phyloP scores from a whole-genome alignment of 2,329 filamentous ascomycete genomes.

The Cladorrhinum sp. region DNA sequence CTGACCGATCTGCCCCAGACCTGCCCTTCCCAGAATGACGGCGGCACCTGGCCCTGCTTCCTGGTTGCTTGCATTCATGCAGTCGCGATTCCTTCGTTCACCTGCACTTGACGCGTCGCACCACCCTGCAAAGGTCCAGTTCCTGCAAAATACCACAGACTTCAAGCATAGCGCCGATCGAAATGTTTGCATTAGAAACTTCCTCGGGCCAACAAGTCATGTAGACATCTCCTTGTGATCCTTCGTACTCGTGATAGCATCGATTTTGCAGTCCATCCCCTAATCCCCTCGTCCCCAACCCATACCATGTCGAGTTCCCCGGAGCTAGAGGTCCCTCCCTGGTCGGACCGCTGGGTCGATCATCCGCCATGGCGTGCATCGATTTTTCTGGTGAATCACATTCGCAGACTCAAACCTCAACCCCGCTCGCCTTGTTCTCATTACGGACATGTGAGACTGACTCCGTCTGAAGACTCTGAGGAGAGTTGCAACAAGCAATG shows the following conservation, averaged over 20 bases:
- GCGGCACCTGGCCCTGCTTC: background rate
- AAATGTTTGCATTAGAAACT: background rate
- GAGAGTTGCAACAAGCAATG: slow-evolving; percentile 17
- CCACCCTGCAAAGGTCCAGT: background rate
- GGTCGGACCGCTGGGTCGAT: slow-evolving; percentile 17
- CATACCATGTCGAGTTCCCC: slow-evolving; percentile 16
- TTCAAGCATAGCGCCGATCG: background rate
- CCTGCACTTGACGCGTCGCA: background rate
- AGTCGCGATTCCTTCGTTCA: slow-evolving; percentile 1
- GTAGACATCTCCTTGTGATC: too few species aligned
- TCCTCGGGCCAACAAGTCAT: too few species aligned
- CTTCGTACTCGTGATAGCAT: background rate
- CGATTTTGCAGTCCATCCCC: background rate
- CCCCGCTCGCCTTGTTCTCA: background rate
- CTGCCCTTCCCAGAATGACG: slow-evolving; percentile 12
- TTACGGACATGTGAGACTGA: background rate
- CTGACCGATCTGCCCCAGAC: slow-evolving; percentile 5
- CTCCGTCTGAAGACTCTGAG: background rate
- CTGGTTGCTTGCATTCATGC: slow-evolving; percentile 3
- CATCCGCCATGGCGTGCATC: slow-evolving; percentile 8
- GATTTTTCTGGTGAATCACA: slow-evolving; percentile 11
- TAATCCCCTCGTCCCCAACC: background rate
- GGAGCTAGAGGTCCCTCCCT: slow-evolving; percentile 19
- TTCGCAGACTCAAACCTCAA: background rate
- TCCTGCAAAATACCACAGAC: background rate